Percentiles rank a stretch among this genome's conserved stretches.
phyloP scores from a whole-genome alignment of 345 rosid genomes.

The Bruguiera parviflora region DNA sequence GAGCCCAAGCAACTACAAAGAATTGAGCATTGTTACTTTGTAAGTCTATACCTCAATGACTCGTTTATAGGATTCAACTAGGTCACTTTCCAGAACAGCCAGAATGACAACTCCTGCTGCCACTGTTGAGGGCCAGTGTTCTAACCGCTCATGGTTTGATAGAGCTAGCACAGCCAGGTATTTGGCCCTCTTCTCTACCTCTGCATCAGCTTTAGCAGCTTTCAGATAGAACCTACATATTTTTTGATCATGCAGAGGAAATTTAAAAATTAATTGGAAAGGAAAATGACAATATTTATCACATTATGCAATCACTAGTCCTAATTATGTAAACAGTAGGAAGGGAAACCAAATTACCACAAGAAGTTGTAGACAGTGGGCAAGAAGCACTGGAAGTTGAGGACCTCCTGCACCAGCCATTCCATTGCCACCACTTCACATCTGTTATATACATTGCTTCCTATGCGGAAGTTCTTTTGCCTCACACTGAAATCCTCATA shows the following conservation, averaged over 20 bases:
- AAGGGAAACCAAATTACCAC: slow-evolving; percentile 38
- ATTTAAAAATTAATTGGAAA: background rate
- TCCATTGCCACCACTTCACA: slow-evolving; percentile 95
- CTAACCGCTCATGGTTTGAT: slow-evolving; percentile 65
- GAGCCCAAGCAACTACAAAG: background rate
- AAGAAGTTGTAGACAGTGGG: slow-evolving; percentile 78
- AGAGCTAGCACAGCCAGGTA: slow-evolving; percentile 60
- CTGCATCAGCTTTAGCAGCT: slow-evolving; percentile 66
- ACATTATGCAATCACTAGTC: background rate
- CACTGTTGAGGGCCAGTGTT: slow-evolving; percentile 80
- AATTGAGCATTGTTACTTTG: background rate
- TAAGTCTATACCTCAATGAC: slow-evolving; percentile 54
- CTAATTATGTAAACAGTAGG: background rate
- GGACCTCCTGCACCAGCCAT: slow-evolving; percentile 93
- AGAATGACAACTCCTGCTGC: slow-evolving; percentile 80
- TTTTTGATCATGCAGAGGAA: background rate
- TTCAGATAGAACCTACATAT: slow-evolving; percentile 70
- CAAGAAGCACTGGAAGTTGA: slow-evolving; percentile 68
- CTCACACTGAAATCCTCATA: slow-evolving; percentile 45
- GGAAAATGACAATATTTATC: background rate
- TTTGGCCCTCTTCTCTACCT: slow-evolving; percentile 60
- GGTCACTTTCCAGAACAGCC: slow-evolving; percentile 47
- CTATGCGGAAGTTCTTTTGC: slow-evolving; percentile 54
- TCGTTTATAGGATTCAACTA: slow-evolving; percentile 42
- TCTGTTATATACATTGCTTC: slow-evolving; percentile 49